Conservation (phyloP, 78 protist genomes). For the Diacronema lutheri region DNA sequence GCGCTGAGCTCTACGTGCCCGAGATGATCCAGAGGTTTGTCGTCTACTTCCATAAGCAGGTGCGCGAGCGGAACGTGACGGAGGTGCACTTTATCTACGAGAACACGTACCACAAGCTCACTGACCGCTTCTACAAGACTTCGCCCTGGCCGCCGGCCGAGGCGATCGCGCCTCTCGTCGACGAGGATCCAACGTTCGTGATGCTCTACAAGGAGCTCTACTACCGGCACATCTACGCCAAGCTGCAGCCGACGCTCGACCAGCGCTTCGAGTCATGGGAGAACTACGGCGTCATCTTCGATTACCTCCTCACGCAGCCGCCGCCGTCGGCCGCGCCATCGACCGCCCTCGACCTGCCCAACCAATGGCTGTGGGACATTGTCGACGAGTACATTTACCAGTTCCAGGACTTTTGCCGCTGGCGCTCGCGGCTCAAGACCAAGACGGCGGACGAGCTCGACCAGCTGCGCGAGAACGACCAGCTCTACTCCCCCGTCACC, state of each 20-base stretch:
- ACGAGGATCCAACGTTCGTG: slow-evolving; percentile 29
- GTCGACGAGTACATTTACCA: slow-evolving; percentile 91
- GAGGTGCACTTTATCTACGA: slow-evolving; percentile 8
- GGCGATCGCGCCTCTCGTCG: background rate
- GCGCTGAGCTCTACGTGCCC: background rate
- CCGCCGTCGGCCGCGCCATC: background rate
- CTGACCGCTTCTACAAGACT: slow-evolving; percentile 31
- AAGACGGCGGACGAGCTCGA: slow-evolving; percentile 9
- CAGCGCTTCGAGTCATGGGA: slow-evolving; percentile 66
- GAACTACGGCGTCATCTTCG: slow-evolving; percentile 76
- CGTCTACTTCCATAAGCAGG: background rate
- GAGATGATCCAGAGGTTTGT: background rate
- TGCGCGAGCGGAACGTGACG: background rate
- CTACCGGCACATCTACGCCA: slow-evolving; percentile 84
- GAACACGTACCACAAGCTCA: background rate
- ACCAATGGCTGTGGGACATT: slow-evolving; percentile 92
- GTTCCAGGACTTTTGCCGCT: slow-evolving; percentile 70
- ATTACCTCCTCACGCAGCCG: slow-evolving; percentile 45
- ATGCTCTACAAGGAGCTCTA: slow-evolving; percentile 82
- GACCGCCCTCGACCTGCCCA: slow-evolving; percentile 66
- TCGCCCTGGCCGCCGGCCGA: slow-evolving; percentile 28
- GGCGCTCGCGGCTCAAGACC: slow-evolving; percentile 31
- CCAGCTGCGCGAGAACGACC: background rate
- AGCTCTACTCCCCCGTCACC: background rate
- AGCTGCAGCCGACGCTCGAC: slow-evolving; percentile 53